Base-by-base conservation (phyloP, 805 yeast genomes). In the Tetrapisispora fleetii region DNA sequence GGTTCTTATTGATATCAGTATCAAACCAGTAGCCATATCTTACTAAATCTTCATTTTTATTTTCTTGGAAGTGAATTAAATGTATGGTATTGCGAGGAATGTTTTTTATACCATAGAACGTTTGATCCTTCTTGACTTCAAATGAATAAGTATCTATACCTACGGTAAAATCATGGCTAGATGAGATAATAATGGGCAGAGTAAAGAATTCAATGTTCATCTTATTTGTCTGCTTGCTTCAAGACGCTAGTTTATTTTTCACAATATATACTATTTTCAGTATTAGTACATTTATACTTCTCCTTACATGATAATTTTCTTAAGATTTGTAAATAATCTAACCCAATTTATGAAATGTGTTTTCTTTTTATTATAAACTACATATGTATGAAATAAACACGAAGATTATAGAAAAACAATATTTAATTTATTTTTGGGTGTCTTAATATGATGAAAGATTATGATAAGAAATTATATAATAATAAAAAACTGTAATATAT, bases 1-100 rank as follows among this genome's bases (percentile, higher is more conserved):
- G 9, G 3, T 11, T 17, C 2, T 43, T 43, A 35, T 47, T 17
- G 33, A 30, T 2, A 42, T 45, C 43, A n/a, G 41, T 36, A 13
- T 54, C 50, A 40, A 64, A 50, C 67, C 67, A 64, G 49, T 63
- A 64, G 0, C 68, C 68, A 46, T 64, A 63, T 18, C 67, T 48
- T 22, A 56, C 22, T n/a, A 53, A 47, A 9, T 17, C 30, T 28
- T 27, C 19, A 11, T 37, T 28, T 11, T 43, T n/a, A 18, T 36
- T 24, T 11, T 43, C 24, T 36, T 56, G 56, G 53, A 62, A 62
- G 50, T 62, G 63, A 2, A 64, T 46, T 4, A 58, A 53, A 52
- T 64, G 65, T 2, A 58, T 22, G 2, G 54, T 55, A 27, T 47
- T 45, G 2, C 50, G 47, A 9, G 67, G 60, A 9, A 64, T 50